Conservation (phyloP, 2,329 filamentous ascomycete genomes). For the Kalaharituber pfeilii region DNA sequence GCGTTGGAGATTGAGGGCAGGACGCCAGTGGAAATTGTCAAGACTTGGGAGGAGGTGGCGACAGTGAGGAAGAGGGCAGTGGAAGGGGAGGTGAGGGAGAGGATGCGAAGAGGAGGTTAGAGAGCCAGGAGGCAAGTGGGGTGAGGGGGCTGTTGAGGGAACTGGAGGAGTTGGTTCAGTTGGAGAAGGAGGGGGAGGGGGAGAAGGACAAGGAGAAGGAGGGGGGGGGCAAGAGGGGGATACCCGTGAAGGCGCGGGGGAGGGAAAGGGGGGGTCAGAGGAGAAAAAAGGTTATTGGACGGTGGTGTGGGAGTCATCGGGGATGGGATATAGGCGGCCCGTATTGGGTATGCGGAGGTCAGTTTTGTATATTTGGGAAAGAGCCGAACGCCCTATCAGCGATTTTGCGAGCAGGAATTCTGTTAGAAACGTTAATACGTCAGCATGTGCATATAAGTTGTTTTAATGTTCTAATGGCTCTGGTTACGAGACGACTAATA, state of each 20-base stretch:
- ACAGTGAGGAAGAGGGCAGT: neutral
- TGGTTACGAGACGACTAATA: too few relatives aligned
- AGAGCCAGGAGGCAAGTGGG: too few relatives aligned
- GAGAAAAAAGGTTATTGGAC: constrained; percentile 14
- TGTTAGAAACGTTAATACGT: too few relatives aligned
- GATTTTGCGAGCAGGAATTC: too few relatives aligned
- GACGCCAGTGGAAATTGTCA: neutral
- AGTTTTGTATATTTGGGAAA: too few relatives aligned
- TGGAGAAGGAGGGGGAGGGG: constrained; percentile 3
- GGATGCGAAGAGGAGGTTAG: constrained; percentile 1
- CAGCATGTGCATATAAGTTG: too few relatives aligned
- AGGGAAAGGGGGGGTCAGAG: constrained; percentile 4
- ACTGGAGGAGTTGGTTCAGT: constrained; percentile 5
- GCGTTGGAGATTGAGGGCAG: neutral
- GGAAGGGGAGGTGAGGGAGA: neutral
- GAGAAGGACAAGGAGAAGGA: constrained; percentile 6
- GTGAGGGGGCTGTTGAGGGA: constrained; percentile 7
- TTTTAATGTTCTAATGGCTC: too few relatives aligned
- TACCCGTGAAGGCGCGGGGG: constrained; percentile 1
- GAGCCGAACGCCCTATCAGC: too few relatives aligned
- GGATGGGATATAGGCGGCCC: constrained; percentile 28
- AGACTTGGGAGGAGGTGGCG: neutral
- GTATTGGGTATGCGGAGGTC: too few relatives aligned
- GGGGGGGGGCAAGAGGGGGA: constrained; percentile 3
- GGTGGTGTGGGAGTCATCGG: constrained; percentile 19